A percentile compares a stretch with the other conserved stretches of the same genome.
These are phyloP conservation scores for Plasmopara halstedii DNA, from an alignment of 352 stramenopile genomes.

Conservation along the genomic window DNA sequence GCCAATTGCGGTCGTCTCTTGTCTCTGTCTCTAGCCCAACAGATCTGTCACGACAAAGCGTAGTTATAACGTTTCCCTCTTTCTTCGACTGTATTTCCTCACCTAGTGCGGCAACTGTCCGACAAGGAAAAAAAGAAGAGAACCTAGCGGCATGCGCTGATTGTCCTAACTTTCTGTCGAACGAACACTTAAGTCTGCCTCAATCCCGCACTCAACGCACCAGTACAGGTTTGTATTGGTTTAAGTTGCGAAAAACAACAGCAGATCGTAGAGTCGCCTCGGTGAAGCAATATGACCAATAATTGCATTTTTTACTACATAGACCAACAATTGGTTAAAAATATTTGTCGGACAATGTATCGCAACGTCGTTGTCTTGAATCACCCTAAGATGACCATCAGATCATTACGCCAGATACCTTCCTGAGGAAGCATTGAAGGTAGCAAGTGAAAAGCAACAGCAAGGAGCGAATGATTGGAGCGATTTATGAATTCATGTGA, in stretches of 20 bases:
- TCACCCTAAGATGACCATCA: too few species aligned
- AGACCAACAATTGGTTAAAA: conserved; percentile 21
- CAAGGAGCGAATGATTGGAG: too few species aligned
- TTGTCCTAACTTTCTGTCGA: conserved; percentile 3
- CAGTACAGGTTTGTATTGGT: conserved; percentile 19
- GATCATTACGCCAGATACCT: too few species aligned
- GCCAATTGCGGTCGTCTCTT: not conserved
- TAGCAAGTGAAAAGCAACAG: too few species aligned
- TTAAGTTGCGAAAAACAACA: conserved; percentile 28
- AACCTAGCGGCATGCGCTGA: conserved; percentile 25
- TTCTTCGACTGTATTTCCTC: too few species aligned
- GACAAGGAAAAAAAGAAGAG: conserved; percentile 7
- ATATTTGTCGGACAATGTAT: too few species aligned
- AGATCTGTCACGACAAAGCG: conserved; percentile 22
- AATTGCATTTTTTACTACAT: not conserved
- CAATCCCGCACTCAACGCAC: conserved; percentile 24
- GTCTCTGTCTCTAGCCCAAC: conserved; percentile 3
- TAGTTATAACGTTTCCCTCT: conserved; percentile 12
- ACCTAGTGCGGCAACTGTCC: conserved; percentile 12
- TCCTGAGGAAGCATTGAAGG: too few species aligned
- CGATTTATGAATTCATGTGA: too few species aligned
- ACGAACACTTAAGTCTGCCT: conserved; percentile 7
- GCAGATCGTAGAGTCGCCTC: conserved; percentile 26
- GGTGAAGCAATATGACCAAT: not conserved
- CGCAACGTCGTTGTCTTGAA: too few species aligned